Evolutionary conservation across 225 moss, liverwort and hornwort species (phyloP), one percentile per base, ranked within the genome.

Genomic region (Neckera pumila): DNA sequence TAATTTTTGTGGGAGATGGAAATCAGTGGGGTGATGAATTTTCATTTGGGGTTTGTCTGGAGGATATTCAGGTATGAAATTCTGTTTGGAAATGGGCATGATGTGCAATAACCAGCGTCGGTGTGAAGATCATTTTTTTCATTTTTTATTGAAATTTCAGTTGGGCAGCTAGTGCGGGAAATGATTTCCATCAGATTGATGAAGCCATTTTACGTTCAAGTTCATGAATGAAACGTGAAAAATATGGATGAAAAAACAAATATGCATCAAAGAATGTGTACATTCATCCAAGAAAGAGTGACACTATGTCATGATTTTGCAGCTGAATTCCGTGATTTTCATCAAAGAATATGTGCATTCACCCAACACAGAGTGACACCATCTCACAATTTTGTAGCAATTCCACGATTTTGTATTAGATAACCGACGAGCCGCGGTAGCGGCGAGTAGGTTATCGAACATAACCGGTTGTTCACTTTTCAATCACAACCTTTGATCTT

Each of bases 341-440:
- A 7, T 49, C 42, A 0, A 31, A 17, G 2, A 31, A 47, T 31
- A 17, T 17, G 17, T 33, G 2, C 64, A 64, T 17, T 64, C 33
- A 64, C 0, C 34, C 64, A 64, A 33, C 34, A 64, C 34, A 64
- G 36, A 65, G 10, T 18, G 17, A 65, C 19, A 65, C 36, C 36
- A 11, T 36, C 36, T 36, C 36, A 6, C 2, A 3, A 36, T 36
- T 10, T 67, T 7, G 67, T 17, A 67, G 22, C 20, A 45, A 38
- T 30, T 28, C 8, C 1, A 0, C 11, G 5, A 43, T 21, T 33
- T 36, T n/a, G n/a, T n/a, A n/a, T n/a, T n/a, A n/a, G n/a, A n/a
- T n/a, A n/a, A n/a, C n/a, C n/a, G n/a, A n/a, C n/a, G n/a, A n/a
- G n/a, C n/a, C n/a, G n/a, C n/a, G n/a, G n/a, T n/a, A n/a, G n/a